Evolutionary conservation across 2,329 filamentous ascomycete genomes (phyloP).

Genomic region (Cladosporium oxysporum): DNA sequence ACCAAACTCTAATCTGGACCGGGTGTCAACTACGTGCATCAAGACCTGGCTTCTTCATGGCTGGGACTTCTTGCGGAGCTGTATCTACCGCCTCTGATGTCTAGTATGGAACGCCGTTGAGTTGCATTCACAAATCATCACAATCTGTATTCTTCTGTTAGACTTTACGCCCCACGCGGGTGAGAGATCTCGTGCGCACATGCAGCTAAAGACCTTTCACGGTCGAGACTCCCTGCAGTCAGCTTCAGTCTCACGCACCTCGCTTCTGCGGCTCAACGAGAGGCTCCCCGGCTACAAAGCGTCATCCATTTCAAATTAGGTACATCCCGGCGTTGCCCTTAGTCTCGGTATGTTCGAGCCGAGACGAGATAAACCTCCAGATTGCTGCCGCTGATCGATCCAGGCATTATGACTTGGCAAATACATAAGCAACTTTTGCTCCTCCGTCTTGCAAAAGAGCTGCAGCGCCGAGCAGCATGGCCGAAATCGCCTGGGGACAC

Average conservation of each 20-base stretch:
- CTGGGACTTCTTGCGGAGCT: neutral
- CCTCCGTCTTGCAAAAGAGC: neutral
- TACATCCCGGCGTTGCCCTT: neutral
- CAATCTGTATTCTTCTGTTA: neutral
- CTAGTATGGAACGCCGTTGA: neutral
- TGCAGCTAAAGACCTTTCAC: neutral
- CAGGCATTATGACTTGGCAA: neutral
- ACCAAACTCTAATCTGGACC: neutral
- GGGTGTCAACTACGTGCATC: neutral
- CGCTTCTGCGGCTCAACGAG: conserved; percentile 8
- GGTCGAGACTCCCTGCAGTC: conserved; percentile 2
- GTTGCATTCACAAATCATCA: neutral
- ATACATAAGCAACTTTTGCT: neutral
- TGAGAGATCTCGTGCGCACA: neutral
- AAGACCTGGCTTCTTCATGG: neutral
- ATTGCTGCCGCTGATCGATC: neutral
- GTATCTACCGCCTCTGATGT: neutral
- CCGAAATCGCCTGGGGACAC: neutral
- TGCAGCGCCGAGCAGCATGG: neutral
- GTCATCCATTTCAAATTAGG: neutral
- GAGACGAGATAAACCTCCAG: neutral
- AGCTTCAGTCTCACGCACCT: conserved; percentile 4
- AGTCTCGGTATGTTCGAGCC: neutral
- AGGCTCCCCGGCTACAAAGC: neutral
- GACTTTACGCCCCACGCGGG: conserved; percentile 3